Evolutionary conservation across 2,329 filamentous ascomycete genomes (phyloP), one percentile per base, ranked within the genome.

Genomic region (Scedosporium apiospermum): DNA sequence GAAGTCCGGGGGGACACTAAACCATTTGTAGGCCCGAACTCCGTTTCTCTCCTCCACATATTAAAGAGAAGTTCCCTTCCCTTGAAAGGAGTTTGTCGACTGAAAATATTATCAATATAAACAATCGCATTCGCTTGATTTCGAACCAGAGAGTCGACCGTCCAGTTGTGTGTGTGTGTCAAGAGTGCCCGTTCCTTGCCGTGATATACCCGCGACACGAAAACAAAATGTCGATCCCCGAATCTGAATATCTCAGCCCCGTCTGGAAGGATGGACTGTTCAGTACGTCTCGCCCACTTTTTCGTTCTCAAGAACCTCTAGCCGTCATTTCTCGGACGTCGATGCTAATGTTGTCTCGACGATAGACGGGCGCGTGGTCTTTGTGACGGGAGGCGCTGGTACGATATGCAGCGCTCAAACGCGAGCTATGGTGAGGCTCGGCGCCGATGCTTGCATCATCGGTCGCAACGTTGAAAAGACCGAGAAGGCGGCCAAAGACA

Each of bases 401-500:
- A 88, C 89, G 27, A 98, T 99, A 71, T 97, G 95, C 79, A 95
- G 89, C 69, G 92, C 90, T 62, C 95, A 98, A 78, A 95, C 96
- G 38, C 85, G 92, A 66, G 95, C 95, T 3, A 80, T 99, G 64
- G 92, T 99, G 26, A 84, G 93, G 65, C 86, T 99, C 6, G 95
- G 95, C 61, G 93, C 92, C 55, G 88, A 98, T 69, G 95, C 95
- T 59, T 96, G 90, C 75, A 98, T 99, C 71, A 84, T 98, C 63
- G 95, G 95, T 49, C 88, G 95, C 68, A 96, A 91, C 73, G 84
- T 88, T 55, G 86, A 91, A 68, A 97, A 97, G 80, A 98, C 93
- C 0, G 89, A 95, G 73, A 76, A 77, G 1, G 88, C 86, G 69
- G 95, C 95, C 4, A 83, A 82, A 66, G 91, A 95, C 68, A 93